Conservation (phyloP, 352 stramenopile genomes). For the Pythium aristosporum region DNA sequence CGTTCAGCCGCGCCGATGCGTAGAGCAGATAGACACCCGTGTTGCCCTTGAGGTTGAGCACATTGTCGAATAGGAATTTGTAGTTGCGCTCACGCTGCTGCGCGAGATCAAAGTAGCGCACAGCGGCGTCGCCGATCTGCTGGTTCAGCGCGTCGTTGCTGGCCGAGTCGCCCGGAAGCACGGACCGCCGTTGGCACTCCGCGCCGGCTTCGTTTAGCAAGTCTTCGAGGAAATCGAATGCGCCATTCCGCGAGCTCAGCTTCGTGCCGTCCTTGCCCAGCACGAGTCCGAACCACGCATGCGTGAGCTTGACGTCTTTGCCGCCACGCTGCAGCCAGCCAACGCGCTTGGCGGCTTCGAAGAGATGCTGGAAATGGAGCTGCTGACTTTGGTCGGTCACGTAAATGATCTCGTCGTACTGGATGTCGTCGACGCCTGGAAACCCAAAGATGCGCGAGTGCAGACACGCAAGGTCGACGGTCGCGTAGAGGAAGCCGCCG, state of each 20-base stretch:
- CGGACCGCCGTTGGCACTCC: constrained; percentile 63
- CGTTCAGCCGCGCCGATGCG: constrained; percentile 66
- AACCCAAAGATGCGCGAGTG: constrained; percentile 75
- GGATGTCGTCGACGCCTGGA: constrained; percentile 53
- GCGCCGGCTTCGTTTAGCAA: constrained; percentile 60
- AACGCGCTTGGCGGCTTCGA: constrained; percentile 50
- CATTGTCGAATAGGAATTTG: constrained; percentile 83
- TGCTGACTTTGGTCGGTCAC: constrained; percentile 82
- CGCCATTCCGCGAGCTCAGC: constrained; percentile 79
- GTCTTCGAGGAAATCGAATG: constrained; percentile 76
- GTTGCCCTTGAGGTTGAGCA: constrained; percentile 82
- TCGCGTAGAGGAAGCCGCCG: constrained; percentile 79
- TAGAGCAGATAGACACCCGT: constrained; percentile 86
- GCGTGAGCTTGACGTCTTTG: constrained; percentile 51
- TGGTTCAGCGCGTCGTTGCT: constrained; percentile 37
- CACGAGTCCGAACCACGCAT: constrained; percentile 81
- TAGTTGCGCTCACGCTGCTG: constrained; percentile 85
- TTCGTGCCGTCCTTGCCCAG: constrained; percentile 76
- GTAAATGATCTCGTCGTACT: constrained; percentile 82
- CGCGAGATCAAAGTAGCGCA: constrained; percentile 83
- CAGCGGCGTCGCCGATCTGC: constrained; percentile 67
- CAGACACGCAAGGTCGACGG: constrained; percentile 69
- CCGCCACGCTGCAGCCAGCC: constrained; percentile 38
- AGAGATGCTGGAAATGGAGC: constrained; percentile 80
- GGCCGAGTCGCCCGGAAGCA: constrained; percentile 27